phyloP scores from a whole-genome alignment of 2,329 filamentous ascomycete species.

The Sporothrix sp. region DNA sequence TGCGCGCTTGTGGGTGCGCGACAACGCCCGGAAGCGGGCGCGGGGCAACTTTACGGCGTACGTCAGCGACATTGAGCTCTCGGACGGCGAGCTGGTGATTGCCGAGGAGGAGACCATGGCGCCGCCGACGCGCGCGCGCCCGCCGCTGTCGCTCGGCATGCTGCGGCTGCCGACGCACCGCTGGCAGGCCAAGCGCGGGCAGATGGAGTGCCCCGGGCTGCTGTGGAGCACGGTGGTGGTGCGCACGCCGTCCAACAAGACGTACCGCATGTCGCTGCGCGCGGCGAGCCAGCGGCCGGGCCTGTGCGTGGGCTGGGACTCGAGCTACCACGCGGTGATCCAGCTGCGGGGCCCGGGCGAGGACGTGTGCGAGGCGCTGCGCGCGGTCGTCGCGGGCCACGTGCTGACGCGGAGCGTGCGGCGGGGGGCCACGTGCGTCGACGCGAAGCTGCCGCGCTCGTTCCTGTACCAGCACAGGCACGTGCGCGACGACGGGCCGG shows the following conservation, averaged over 20 bases:
- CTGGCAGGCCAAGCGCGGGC: slow-evolving; percentile 86
- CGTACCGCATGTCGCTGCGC: slow-evolving; percentile 78
- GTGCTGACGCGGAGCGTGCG: slow-evolving; percentile 8
- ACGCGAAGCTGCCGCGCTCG: slow-evolving; percentile 15
- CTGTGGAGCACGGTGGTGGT: slow-evolving; percentile 89
- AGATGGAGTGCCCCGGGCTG: slow-evolving; percentile 69
- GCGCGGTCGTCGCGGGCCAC: slow-evolving; percentile 12
- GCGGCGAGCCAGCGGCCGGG: slow-evolving; percentile 65
- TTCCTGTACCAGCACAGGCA: slow-evolving; percentile 16
- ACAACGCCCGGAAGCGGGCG: slow-evolving; percentile 23
- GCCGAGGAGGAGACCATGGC: not conserved
- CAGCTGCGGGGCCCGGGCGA: slow-evolving; percentile 51
- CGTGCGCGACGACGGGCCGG: not conserved
- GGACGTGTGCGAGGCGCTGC: slow-evolving; percentile 12
- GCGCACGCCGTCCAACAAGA: slow-evolving; percentile 77
- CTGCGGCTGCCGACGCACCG: slow-evolving; percentile 92
- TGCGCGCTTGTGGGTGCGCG: slow-evolving; percentile 16
- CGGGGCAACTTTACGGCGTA: too few species aligned
- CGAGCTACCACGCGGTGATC: slow-evolving; percentile 87
- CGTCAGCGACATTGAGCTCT: slow-evolving; percentile 15
- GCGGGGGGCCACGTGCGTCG: slow-evolving; percentile 10
- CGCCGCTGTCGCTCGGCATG: slow-evolving; percentile 74
- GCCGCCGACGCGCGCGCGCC: slow-evolving; percentile 45
- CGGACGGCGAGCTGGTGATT: not conserved
- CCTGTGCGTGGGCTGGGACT: slow-evolving; percentile 67